Evolutionary conservation across 768 basidiomycete species (phyloP).

Genomic region (Serpula lacrymans): DNA sequence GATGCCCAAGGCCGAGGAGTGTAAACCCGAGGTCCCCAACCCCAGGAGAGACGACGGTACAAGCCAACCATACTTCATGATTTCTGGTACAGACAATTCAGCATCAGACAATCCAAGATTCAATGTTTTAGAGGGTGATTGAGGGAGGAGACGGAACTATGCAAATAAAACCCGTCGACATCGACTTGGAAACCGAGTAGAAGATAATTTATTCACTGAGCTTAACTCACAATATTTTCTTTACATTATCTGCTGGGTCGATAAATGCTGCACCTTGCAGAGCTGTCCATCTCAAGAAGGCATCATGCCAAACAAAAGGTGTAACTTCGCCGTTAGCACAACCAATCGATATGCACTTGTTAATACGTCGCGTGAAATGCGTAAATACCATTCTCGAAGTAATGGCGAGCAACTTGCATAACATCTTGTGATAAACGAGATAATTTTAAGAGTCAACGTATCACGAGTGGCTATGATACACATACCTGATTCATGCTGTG

Average conservation of each 20-base stretch:
- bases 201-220: slow-evolving; percentile 66
- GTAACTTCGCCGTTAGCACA: slow-evolving; percentile 41
- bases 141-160: too few relatives aligned
- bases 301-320: slow-evolving; percentile 48
- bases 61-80: slow-evolving; percentile 73
- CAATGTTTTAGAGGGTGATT: too few relatives aligned
- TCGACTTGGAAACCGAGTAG: slow-evolving; percentile 59
- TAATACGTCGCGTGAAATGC: slow-evolving; percentile 50
- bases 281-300: slow-evolving; percentile 55
- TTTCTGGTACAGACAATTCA: too few relatives aligned
- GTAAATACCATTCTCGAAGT: slow-evolving; percentile 46
- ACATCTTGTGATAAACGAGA: slow-evolving; percentile 31
- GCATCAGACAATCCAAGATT: too few relatives aligned
- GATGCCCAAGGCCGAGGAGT: slow-evolving; percentile 59
- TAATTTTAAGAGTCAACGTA: neutral
- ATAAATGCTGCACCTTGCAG: slow-evolving; percentile 52
- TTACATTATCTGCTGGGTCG: slow-evolving; percentile 47
- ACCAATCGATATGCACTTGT: slow-evolving; percentile 35
- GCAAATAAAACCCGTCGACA: slow-evolving; percentile 69
- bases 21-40: slow-evolving; percentile 68
- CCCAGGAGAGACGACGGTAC: slow-evolving; percentile 66
- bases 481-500: slow-evolving; percentile 82
- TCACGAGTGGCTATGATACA: neutral
- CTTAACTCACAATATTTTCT: slow-evolving; percentile 59
- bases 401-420: slow-evolving; percentile 55